Evolutionary conservation across 164 flowering plant genomes (phyloP), one percentile per base, ranked within the genome.

Genomic region (Macadamia integrifolia): DNA sequence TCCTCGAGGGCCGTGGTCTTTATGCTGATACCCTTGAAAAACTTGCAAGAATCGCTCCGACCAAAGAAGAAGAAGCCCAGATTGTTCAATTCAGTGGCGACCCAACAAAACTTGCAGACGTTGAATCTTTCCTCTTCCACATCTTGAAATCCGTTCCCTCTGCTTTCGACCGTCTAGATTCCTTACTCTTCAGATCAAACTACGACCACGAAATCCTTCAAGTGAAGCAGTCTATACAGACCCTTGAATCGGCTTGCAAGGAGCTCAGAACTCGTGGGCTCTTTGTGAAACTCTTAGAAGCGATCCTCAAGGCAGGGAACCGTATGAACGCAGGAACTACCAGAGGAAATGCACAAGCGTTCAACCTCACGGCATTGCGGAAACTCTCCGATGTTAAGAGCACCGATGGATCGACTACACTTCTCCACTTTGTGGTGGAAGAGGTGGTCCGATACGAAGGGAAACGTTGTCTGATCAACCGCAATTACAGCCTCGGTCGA

Each of bases 261-360:
- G 96, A 90, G 77, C 84, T 92, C 3, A 64, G 90, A 50, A 80
- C 73, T 42, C 81, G 88, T 1, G 94, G 90, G 30, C 77, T 92
- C 5, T 88, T 92, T 77, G 63, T 88, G 48, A 88, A 87, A 72
- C 93, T 92, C 42, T 81, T 92, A 1, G 96, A 92, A 74, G 93
- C 97, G 2, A 77, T 92, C 49, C 89, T 92, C 61, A 92, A 89
- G 67, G 93, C 97, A 10, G 97, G 97, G 1, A 92, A 92, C 55
- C 79, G 84, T 10, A 82, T 90, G 84, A 92, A 92, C 72, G 92
- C 91, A 7, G 97, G 97, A 48, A 92, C 97, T 0, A 74, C 96
- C 7, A 80, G 93, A 77, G 97, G 97, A 9, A 81, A 92, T 72
- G 97, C 96, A 12, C 86, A 84, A 61, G 96, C 87, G 14, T 92